Percentiles rank a stretch among this genome's conserved stretches.
phyloP scores from a whole-genome alignment of 192 early-diverging fungal species.

The Gonapodya sp. region DNA sequence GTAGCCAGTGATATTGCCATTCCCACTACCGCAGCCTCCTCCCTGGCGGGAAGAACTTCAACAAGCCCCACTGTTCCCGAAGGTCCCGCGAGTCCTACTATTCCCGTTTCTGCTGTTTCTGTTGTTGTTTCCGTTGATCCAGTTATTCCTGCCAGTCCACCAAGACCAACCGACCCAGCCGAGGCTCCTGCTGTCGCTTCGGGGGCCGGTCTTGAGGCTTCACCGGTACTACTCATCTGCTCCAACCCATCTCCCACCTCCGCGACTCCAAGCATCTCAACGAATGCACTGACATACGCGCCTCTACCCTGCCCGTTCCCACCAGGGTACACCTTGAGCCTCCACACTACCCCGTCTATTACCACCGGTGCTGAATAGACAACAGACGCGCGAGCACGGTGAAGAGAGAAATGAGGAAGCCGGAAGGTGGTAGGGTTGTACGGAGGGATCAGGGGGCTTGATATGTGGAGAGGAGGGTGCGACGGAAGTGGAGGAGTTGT shows the following conservation, averaged over 20 bases:
- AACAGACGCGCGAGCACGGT: background rate
- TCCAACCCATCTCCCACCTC: too few relatives aligned
- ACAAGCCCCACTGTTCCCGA: background rate
- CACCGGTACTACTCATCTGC: too few relatives aligned
- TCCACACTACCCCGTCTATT: background rate
- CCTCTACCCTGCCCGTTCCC: background rate
- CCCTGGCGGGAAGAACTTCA: background rate
- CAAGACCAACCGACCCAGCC: background rate
- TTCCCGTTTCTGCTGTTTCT: too few relatives aligned
- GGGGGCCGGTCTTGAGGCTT: too few relatives aligned
- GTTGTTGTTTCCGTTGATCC: too few relatives aligned
- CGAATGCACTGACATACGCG: background rate
- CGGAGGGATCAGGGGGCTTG: background rate
- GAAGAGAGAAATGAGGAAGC: background rate
- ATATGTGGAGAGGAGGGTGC: background rate
- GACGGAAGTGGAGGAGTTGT: background rate
- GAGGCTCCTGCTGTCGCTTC: background rate
- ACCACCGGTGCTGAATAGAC: background rate
- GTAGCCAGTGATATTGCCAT: too few relatives aligned
- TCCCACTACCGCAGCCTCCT: background rate
- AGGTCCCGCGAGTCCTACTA: background rate
- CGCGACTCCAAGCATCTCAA: background rate
- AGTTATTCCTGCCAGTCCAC: background rate
- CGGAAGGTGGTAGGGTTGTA: background rate
- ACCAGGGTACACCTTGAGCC: background rate